These are phyloP conservation scores for Sporothrix inflata DNA, from an alignment of 2,329 filamentous ascomycete genomes.

Conservation along the genomic window DNA sequence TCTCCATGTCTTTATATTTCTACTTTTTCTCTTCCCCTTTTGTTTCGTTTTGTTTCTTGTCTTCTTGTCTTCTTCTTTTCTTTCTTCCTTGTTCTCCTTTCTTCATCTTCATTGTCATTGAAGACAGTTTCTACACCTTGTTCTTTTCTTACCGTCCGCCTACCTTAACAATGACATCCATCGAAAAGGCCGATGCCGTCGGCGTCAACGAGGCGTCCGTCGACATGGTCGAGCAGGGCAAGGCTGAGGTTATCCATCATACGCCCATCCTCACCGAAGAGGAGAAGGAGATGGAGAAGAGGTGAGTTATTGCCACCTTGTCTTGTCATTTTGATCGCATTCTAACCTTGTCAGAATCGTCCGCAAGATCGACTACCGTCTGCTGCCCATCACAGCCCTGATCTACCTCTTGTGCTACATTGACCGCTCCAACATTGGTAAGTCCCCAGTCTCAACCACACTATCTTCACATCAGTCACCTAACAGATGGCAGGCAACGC, in stretches of 20 bases:
- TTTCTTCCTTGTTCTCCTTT: neutral
- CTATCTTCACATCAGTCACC: neutral
- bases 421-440: constrained; percentile 68
- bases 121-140: neutral
- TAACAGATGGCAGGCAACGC: constrained; percentile 52
- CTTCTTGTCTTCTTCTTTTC: neutral
- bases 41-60: neutral
- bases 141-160: too few relatives aligned
- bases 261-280: constrained; percentile 24
- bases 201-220: constrained; percentile 13
- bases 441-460: neutral
- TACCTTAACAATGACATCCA: constrained; percentile 15
- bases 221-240: constrained; percentile 28
- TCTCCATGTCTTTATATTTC: constrained; percentile 14
- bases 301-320: too few relatives aligned
- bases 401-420: constrained; percentile 72
- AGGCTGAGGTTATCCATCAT: constrained; percentile 9
- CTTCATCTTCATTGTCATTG: neutral
- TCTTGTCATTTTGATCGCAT: too few relatives aligned
- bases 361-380: constrained; percentile 64
- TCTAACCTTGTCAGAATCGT: constrained; percentile 41
- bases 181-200: constrained; percentile 16
- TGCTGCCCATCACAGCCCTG: constrained; percentile 63
- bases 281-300: constrained; percentile 26
- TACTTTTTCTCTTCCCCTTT: neutral